Base-by-base conservation (phyloP, 192 early-diverging fungal genomes). In the Coemansia sp. region DNA sequence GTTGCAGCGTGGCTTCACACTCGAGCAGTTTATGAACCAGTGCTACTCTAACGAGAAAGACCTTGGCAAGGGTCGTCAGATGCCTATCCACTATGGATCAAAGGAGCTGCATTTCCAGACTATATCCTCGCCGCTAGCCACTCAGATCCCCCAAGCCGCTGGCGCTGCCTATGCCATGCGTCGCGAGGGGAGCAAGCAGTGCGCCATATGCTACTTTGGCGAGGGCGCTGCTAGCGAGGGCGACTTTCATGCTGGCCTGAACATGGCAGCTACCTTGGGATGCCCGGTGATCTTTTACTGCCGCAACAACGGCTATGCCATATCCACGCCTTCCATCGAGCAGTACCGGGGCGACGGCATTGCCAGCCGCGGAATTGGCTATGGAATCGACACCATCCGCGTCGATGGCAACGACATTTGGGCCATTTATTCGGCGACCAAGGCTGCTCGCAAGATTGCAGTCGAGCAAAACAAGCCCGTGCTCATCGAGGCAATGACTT, bases 301-400 rank as follows among this genome's bases (percentile, higher is more conserved):
- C 85, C 92, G 97, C 41, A 99, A 99, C 86, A 99, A 99, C 78
- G 97, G 97, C 19, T 99, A 92, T 77, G 96, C 97, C 23, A 99
- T 99, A 55, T 98, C 96, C 0, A 99, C 97, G 1, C 97, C 96
- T 32, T 86, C 92, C 21, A 84, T 86, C 34, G 97, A 99, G 67
- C 97, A 99, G 84, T 99, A 97, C 81, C 89, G 93, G 68, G 97
- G 97, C 38, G 97, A 99, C 72, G 97, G 97, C 50, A 96, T 99
- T 72, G 96, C 95, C 31, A 88, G 86, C 39, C 89, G 95, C 44
- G 97, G 96, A 39, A 90, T 94, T 57, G 97, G 97, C 5, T 99
- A 99, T 73, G 97, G 97, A 21, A 97, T 99, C 68, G 92, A 94
- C 81, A 96, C 95, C 5, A 93, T 98, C 68, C 91, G 97, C 25